Evolutionary conservation across 2,329 filamentous ascomycete genomes (phyloP), one percentile per base, ranked within the genome.

Genomic region (Aspergillus novofumigatus): DNA sequence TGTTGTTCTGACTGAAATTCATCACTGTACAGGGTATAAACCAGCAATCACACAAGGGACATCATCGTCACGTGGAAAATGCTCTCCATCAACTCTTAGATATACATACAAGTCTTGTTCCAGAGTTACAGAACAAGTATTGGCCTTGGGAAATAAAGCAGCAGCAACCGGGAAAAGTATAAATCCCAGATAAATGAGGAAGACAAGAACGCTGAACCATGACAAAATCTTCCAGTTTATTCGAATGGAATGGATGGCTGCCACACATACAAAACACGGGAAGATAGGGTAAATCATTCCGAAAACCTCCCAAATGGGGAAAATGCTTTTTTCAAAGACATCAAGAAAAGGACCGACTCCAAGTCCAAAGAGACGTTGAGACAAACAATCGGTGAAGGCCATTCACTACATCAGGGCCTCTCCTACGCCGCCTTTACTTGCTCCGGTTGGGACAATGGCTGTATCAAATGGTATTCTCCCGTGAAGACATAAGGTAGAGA

Each of bases 401-500:
- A 23, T 47, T 7, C 44, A 26, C 10, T 47, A 23, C 20, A 38
- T 38, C 32, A 38, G 32, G 32, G 14, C 14, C 32, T 38, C 21
- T 23, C 23, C 20, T 23, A 47, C 21, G 44, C 44, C 44, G 11
- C 20, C 44, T n/a, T 23, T 47, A 17, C 26, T 26, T 5, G 44
- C 44, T 47, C 23, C 10, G 8, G 11, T 25, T 47, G 42, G 42
- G 42, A 23, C 21, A 45, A 21, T 45, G 8, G 14, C 32, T 7
- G 17, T 45, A 14, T 20, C 28, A 51, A 51, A 29, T 54, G 28
- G 41, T 21, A 52, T 51, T 53, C 61, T 51, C 59, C 54, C 25
- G 56, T 42, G 51, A 61, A 61, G 58, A 63, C 53, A 59, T 58
- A 57, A 61, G 59, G 57, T 59, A 53, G 53, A 60, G 56, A 51